Evolutionary conservation across 768 basidiomycete species (phyloP).

Genomic region (Hirschioporus abietinus): DNA sequence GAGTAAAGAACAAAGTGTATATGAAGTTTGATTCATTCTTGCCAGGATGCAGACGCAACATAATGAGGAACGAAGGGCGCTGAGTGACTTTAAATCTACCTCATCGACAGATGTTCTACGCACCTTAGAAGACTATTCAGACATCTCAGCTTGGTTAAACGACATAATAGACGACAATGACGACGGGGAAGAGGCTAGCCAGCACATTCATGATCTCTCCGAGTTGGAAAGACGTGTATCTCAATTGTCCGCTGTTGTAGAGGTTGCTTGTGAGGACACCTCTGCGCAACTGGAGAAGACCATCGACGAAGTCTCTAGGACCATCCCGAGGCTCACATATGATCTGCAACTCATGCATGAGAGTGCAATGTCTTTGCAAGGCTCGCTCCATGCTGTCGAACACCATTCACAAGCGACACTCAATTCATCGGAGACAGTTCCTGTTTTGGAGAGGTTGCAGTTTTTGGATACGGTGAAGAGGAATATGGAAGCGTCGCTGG

Average conservation of each 20-base stretch:
- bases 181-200: slow-evolving; percentile 20
- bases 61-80: neutral
- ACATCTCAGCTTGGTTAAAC: slow-evolving; percentile 71
- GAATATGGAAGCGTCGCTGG: slow-evolving; percentile 84
- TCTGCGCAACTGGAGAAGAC: slow-evolving; percentile 79
- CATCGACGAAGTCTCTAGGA: slow-evolving; percentile 89
- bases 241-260: slow-evolving; percentile 71
- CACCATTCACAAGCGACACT: slow-evolving; percentile 34
- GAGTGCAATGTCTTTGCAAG: slow-evolving; percentile 72
- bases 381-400: slow-evolving; percentile 57
- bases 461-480: slow-evolving; percentile 78
- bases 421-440: slow-evolving; percentile 52
- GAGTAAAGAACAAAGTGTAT: neutral
- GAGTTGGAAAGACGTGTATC: slow-evolving; percentile 71
- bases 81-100: neutral
- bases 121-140: slow-evolving; percentile 53
- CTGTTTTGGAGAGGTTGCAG: slow-evolving; percentile 71
- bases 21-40: neutral
- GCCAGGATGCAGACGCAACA: neutral
- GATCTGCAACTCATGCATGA: slow-evolving; percentile 98
- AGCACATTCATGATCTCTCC: slow-evolving; percentile 36
- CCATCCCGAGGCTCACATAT: slow-evolving; percentile 86
- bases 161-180: slow-evolving; percentile 41
- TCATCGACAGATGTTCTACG: slow-evolving; percentile 7
- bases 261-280: slow-evolving; percentile 85